Conservation (phyloP, 805 yeast species). For the Groenewaldozyma tartarivorans region DNA sequence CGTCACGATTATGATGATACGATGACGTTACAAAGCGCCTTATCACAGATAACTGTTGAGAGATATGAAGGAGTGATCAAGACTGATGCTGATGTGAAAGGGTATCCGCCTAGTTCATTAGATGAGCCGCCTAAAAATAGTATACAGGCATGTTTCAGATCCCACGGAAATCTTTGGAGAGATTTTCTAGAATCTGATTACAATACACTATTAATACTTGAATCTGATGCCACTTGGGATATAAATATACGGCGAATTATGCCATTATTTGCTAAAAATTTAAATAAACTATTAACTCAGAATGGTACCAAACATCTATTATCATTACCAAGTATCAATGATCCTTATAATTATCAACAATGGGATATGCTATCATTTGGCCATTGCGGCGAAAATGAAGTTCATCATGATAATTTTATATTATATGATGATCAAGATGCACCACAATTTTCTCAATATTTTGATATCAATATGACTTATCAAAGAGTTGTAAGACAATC, state of each 20-base stretch:
- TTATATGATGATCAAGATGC: conserved; percentile 7
- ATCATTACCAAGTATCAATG: conserved; percentile 2
- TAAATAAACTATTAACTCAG: conserved; percentile 4
- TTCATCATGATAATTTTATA: conserved; percentile 1
- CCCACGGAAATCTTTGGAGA: conserved; percentile 12
- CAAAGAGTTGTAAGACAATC: conserved; percentile 5
- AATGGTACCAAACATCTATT: conserved; percentile 1
- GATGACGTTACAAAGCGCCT: conserved; percentile 6
- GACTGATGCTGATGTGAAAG: not conserved
- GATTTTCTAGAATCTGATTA: conserved; percentile 4
- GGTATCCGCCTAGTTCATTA: conserved; percentile 9
- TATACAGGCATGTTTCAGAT: conserved; percentile 7
- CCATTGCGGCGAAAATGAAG: conserved; percentile 3
- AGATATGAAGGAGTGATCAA: conserved; percentile 1
- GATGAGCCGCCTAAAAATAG: not conserved
- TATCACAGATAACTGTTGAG: conserved; percentile 4
- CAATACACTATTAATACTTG: conserved; percentile 7
- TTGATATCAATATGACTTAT: conserved; percentile 1
- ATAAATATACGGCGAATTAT: conserved; percentile 11
- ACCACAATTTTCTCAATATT: conserved; percentile 1
- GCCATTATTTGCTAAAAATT: conserved; percentile 3
- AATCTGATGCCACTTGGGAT: conserved; percentile 13
- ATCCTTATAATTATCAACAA: conserved; percentile 7
- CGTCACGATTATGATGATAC: conserved; percentile 10
- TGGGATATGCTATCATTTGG: conserved; percentile 11